These are phyloP conservation scores for Heliosperma pusillum DNA, from an alignment of 148 eudicot species.

Conservation along the genomic window DNA sequence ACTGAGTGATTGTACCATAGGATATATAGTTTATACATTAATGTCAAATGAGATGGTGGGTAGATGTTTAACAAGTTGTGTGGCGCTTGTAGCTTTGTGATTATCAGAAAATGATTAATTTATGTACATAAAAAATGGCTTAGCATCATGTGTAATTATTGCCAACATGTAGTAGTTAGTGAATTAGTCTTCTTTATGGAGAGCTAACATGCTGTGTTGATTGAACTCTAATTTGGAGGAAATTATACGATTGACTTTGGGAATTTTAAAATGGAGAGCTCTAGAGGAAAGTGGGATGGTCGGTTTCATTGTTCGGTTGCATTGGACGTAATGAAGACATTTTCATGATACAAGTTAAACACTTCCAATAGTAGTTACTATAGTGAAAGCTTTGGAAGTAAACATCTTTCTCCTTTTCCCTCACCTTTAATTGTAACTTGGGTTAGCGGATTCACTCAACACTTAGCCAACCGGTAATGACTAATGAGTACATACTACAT, in stretches of 20 bases:
- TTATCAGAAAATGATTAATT: background rate
- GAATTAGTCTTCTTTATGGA: background rate
- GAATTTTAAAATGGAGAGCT: background rate
- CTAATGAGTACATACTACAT: too few species aligned
- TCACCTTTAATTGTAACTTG: background rate
- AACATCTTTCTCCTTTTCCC: background rate
- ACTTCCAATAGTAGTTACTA: too few species aligned
- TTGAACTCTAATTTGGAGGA: background rate
- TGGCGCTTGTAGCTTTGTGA: background rate
- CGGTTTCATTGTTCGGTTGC: background rate
- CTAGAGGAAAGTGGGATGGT: background rate
- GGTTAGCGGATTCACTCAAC: background rate
- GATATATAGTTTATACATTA: too few species aligned
- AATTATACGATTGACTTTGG: background rate
- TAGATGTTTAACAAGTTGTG: background rate
- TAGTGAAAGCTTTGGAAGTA: too few species aligned
- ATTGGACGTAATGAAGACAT: background rate
- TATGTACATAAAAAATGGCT: background rate
- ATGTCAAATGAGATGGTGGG: background rate
- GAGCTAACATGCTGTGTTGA: background rate
- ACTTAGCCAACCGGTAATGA: too few species aligned
- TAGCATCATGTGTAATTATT: background rate
- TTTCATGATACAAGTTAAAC: too few species aligned
- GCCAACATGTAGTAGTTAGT: background rate
- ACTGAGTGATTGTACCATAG: background rate